Base-by-base conservation (phyloP, 768 basidiomycete genomes). In the Leccinum disarticulatum region DNA sequence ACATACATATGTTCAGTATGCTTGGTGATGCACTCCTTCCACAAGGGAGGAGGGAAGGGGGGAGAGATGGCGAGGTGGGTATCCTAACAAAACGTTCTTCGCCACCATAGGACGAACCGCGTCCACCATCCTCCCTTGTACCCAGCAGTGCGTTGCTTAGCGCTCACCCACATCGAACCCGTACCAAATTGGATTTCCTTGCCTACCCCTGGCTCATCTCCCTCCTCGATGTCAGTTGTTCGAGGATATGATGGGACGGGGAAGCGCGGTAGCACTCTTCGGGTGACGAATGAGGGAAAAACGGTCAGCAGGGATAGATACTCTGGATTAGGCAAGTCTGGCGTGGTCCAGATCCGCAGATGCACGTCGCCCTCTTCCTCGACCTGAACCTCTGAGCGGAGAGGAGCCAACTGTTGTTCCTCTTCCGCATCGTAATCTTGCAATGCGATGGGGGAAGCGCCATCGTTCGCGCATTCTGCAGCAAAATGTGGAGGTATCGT, bases 121-220 rank as follows among this genome's bases (percentile, higher is more conserved):
- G 83, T 83, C 91, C 91, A 94, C 84, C 86, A 90, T 48, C 83
- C 79, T 22, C 93, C 91, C 68, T 84, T 77, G 85, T 87, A 93
- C 11, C 84, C 87, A 30, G 81, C 79, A 41, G 75, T 73, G 38
- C 93, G 85, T 48, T 74, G 68, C 66, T 81, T 84, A 22, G 79
- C 69, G 57, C 90, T 86, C 30, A 91, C 74, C 87, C 89, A 91
- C 83, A 95, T 88, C 51, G 81, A 77, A 8, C 93, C 93, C n/a
- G 93, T 94, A 19, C 93, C 93, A 70, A 85, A 84, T 31, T 81
- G 82, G 59, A 93, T 80, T 36, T 81, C 81, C 57, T 81, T 82
- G 61, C 78, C 79, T 64, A 84, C 83, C 17, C 71, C 76, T 38
- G 79, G 76, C 50, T 82, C 80, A 52, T 84, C 83, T 27, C 85